Conservation (phyloP, 331 rosid species). For the Arachis monticola region DNA sequence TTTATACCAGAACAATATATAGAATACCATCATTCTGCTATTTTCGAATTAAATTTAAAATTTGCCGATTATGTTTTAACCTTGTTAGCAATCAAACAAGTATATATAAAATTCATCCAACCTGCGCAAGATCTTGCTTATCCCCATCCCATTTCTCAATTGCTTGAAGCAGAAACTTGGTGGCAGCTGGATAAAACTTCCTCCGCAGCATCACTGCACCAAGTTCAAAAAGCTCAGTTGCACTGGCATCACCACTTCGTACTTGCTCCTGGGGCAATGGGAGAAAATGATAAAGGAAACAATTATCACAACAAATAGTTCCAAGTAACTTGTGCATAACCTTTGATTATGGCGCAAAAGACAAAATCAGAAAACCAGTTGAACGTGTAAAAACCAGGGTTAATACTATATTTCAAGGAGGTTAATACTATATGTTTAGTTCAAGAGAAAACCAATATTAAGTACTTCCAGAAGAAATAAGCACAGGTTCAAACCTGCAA, state of each 20-base stretch:
- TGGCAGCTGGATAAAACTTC: conserved; percentile 94
- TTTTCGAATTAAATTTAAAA: conserved; percentile 1
- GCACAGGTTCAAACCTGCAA: conserved; percentile 65
- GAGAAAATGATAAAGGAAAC: conserved; percentile 26
- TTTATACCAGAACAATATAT: neutral
- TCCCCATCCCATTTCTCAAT: conserved; percentile 98
- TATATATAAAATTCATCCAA: conserved; percentile 37
- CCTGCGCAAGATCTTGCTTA: conserved; percentile 95
- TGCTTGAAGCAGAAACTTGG: conserved; percentile 86
- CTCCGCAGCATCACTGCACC: conserved; percentile 99
- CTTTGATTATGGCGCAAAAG: neutral
- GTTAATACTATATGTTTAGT: conserved; percentile 7
- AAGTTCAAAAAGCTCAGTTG: conserved; percentile 90
- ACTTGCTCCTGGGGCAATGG: conserved; percentile 81
- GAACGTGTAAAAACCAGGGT: conserved; percentile 21
- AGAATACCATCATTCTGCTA: conserved; percentile 10
- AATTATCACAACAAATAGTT: conserved; percentile 19
- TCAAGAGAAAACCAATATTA: conserved; percentile 14
- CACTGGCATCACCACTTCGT: conserved; percentile 94
- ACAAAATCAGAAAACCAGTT: neutral
- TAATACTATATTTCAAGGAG: conserved; percentile 26
- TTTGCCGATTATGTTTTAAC: neutral
- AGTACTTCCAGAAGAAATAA: conserved; percentile 29
- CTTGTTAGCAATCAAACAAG: conserved; percentile 26
- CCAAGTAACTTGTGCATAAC: conserved; percentile 5